phyloP scores from a whole-genome alignment of 169 alveolate genomes.

The Plasmodium yoelii region DNA sequence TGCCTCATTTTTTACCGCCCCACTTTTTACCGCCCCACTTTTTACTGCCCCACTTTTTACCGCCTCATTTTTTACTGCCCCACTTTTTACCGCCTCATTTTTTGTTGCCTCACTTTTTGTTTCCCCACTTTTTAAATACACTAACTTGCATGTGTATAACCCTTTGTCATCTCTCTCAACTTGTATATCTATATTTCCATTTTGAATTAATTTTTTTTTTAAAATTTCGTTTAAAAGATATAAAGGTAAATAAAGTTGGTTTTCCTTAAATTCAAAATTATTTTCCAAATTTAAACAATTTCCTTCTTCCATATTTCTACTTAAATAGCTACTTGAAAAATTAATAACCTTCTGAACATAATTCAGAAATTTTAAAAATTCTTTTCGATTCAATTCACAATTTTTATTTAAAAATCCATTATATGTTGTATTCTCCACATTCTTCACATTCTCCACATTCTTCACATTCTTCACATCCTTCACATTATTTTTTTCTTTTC shows the following conservation, averaged over 20 bases:
- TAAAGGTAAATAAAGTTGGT: conserved; percentile 15
- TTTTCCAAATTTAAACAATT: background rate
- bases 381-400: conserved; percentile 10
- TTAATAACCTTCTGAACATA: conserved; percentile 20
- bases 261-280: background rate
- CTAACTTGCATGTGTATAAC: conserved; percentile 23
- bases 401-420: conserved; percentile 31
- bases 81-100: too few relatives aligned
- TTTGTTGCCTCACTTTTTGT: too few relatives aligned
- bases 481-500: background rate
- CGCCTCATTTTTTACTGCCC: too few relatives aligned
- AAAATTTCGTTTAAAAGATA: conserved; percentile 47
- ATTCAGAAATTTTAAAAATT: conserved; percentile 36
- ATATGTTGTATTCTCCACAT: background rate
- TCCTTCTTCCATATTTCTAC: background rate
- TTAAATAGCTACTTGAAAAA: conserved; percentile 14
- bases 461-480: too few relatives aligned
- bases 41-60: background rate
- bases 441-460: background rate
- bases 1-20: background rate
- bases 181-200: conserved; percentile 3
- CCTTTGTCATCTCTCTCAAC: conserved; percentile 12
- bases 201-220: conserved; percentile 29
- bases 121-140: conserved; percentile 4
- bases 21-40: conserved; percentile 15